phyloP scores from a whole-genome alignment of 164 flowering plant genomes.

The Umbilicus rupestris region DNA sequence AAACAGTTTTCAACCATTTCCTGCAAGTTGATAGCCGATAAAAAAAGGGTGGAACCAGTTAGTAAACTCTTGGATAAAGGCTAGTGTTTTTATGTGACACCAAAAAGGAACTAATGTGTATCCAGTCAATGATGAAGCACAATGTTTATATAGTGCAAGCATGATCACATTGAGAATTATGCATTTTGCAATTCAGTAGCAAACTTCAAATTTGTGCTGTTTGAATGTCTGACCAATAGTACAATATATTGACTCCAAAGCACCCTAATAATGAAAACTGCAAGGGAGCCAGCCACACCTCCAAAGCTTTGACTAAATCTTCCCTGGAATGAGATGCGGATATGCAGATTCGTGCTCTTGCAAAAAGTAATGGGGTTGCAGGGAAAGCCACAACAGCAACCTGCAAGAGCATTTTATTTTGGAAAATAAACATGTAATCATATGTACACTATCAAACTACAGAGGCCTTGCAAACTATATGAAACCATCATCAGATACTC shows the following conservation, averaged over 20 bases:
- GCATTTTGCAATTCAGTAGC: background rate
- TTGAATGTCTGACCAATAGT: background rate
- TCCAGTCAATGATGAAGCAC: background rate
- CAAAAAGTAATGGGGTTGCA: background rate
- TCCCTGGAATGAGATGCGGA: conserved; percentile 88
- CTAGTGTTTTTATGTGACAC: background rate
- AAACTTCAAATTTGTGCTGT: background rate
- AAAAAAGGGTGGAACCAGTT: too few relatives aligned
- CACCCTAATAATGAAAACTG: background rate
- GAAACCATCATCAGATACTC: background rate
- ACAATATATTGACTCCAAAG: background rate
- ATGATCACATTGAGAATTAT: background rate
- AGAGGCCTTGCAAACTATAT: background rate
- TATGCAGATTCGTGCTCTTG: conserved; percentile 67
- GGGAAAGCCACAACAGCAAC: conserved; percentile 71
- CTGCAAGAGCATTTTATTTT: conserved; percentile 23
- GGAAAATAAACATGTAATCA: background rate
- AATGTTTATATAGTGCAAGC: background rate
- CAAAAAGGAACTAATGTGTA: background rate
- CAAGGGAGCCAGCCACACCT: too few relatives aligned
- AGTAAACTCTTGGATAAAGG: background rate
- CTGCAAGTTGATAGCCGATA: too few relatives aligned
- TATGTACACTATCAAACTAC: background rate
- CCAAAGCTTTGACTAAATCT: conserved; percentile 66
- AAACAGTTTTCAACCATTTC: too few relatives aligned